Conservation (phyloP, 2,329 filamentous ascomycete genomes). For the Stemphylium beticola region DNA sequence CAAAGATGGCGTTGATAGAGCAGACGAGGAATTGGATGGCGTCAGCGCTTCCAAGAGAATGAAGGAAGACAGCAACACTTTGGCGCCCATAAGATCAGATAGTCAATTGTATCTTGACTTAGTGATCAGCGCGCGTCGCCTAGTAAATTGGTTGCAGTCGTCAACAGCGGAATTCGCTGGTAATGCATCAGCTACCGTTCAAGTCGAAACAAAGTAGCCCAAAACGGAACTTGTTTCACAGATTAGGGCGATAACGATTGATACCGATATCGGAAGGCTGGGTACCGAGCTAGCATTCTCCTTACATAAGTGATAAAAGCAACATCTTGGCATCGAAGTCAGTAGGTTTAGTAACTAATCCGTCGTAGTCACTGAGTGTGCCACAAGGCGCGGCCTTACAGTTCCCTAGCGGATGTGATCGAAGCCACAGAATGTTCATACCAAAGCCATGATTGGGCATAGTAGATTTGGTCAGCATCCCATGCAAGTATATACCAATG, state of each 20-base stretch:
- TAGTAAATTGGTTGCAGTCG: not conserved
- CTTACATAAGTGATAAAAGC: not conserved
- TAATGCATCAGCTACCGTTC: not conserved
- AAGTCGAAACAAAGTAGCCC: not conserved
- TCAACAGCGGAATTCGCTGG: not conserved
- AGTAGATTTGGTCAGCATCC: not conserved
- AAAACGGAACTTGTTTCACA: not conserved
- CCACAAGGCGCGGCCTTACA: not conserved
- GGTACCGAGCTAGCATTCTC: not conserved
- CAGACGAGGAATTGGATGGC: not conserved
- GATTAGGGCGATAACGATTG: not conserved
- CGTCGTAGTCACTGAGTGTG: not conserved
- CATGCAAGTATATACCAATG: not conserved
- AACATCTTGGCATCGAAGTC: not conserved
- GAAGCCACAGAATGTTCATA: not conserved
- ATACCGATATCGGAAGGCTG: not conserved
- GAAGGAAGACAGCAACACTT: not conserved
- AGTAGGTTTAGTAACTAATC: not conserved
- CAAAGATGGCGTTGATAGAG: not conserved
- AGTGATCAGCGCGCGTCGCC: too few relatives aligned
- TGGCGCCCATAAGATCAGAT: too few relatives aligned
- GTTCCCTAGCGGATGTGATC: not conserved
- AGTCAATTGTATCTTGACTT: too few relatives aligned
- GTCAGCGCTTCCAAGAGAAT: not conserved
- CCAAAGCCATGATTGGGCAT: not conserved